phyloP scores from a whole-genome alignment of 2,329 filamentous ascomycete species.

The Diplodia sapinea region DNA sequence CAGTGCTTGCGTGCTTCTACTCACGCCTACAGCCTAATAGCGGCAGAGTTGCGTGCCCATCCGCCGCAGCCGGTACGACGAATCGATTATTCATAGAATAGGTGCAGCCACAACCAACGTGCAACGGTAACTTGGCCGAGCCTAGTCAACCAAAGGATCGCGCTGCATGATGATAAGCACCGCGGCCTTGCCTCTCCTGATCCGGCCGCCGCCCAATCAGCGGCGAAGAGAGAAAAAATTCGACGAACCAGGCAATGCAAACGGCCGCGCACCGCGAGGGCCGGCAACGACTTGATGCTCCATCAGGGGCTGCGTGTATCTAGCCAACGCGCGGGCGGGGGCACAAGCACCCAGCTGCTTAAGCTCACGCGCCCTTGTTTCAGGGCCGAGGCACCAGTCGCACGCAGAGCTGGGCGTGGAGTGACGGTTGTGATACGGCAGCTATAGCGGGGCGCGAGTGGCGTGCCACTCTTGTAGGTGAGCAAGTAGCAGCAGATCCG shows the following conservation, averaged over 20 bases:
- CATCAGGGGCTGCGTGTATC: constrained; percentile 30
- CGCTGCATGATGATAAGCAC: constrained; percentile 30
- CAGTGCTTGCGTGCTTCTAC: constrained; percentile 10
- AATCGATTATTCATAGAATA: constrained; percentile 30
- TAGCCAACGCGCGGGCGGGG: not conserved
- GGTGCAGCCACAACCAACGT: constrained; percentile 29
- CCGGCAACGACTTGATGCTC: not conserved
- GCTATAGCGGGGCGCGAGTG: constrained; percentile 24
- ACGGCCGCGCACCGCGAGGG: not conserved
- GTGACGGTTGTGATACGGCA: constrained; percentile 24
- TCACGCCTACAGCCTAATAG: constrained; percentile 30
- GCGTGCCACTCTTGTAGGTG: not conserved
- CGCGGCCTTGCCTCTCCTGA: constrained; percentile 26
- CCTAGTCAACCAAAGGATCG: constrained; percentile 28
- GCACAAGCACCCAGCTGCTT: constrained; percentile 5
- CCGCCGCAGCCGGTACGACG: constrained; percentile 29
- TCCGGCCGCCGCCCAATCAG: constrained; percentile 23
- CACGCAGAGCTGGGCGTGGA: constrained; percentile 26
- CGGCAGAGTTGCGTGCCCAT: constrained; percentile 27
- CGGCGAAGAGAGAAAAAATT: constrained; percentile 1
- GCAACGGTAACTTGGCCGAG: constrained; percentile 29
- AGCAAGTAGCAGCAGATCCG: constrained; percentile 13
- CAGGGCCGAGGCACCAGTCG: constrained; percentile 10
- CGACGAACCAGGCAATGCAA: constrained; percentile 26
- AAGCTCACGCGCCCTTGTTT: constrained; percentile 23